Percentiles rank a stretch among this genome's conserved stretches.
These are phyloP conservation scores for Debaryomyces fabryi DNA, from an alignment of 1,139 yeast genomes.

Conservation along the genomic window DNA sequence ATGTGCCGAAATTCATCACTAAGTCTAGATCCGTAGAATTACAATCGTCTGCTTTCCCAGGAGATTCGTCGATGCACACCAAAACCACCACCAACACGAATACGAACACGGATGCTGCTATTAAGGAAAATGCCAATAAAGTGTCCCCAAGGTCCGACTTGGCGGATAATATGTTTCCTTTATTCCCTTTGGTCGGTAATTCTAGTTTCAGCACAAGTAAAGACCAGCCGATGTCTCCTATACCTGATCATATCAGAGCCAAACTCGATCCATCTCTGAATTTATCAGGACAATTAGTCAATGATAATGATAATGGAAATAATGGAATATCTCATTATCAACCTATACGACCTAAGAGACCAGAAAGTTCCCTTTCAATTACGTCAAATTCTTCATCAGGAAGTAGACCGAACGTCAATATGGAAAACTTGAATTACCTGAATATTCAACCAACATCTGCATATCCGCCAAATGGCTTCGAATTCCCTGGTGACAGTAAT, in stretches of 20 bases:
- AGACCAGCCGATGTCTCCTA: slow-evolving; percentile 33
- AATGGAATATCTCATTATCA: slow-evolving; percentile 21
- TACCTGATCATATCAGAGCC: slow-evolving; percentile 7
- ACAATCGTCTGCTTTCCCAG: not conserved
- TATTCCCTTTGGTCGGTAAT: slow-evolving; percentile 55
- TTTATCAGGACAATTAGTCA: not conserved
- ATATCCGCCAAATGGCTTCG: slow-evolving; percentile 27
- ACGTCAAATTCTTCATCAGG: slow-evolving; percentile 43
- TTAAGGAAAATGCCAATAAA: slow-evolving; percentile 6
- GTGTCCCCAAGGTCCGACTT: slow-evolving; percentile 15
- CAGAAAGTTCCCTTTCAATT: slow-evolving; percentile 46
- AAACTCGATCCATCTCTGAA: slow-evolving; percentile 2
- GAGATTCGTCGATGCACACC: not conserved
- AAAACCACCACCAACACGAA: slow-evolving; percentile 1
- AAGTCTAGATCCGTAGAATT: not conserved
- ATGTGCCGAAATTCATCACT: not conserved
- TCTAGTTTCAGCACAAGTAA: slow-evolving; percentile 42
- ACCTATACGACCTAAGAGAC: slow-evolving; percentile 39
- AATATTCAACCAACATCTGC: slow-evolving; percentile 32
- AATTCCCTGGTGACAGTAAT: not conserved
- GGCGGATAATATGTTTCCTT: slow-evolving; percentile 46
- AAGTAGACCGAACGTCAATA: slow-evolving; percentile 15
- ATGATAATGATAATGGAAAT: not conserved
- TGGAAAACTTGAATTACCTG: slow-evolving; percentile 23
- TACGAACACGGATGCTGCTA: slow-evolving; percentile 2